Evolutionary conservation across 2,329 filamentous ascomycete species (phyloP).

Genomic region (Cordyceps militaris): DNA sequence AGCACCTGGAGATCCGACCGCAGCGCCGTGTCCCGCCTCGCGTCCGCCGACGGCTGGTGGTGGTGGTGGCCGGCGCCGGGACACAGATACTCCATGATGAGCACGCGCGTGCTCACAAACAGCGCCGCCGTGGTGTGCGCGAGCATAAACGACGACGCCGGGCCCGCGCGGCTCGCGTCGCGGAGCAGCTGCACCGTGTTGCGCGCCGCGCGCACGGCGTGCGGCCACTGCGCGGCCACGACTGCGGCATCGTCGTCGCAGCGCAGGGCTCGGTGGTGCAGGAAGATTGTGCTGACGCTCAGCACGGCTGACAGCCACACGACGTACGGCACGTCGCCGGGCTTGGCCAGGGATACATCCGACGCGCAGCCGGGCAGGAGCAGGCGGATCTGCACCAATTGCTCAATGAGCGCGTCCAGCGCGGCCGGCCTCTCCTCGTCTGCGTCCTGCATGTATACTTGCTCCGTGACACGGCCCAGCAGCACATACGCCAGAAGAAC

Average conservation of each 20-base stretch:
- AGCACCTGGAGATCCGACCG: constrained; percentile 19
- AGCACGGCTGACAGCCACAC: constrained; percentile 19
- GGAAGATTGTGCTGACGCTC: constrained; percentile 16
- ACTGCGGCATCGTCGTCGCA: constrained; percentile 12
- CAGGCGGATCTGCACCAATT: constrained; percentile 17
- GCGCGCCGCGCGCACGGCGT: constrained; percentile 19
- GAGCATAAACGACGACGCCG: constrained; percentile 15
- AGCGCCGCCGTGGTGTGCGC: constrained; percentile 17
- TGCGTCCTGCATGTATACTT: constrained; percentile 14
- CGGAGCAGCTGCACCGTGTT: constrained; percentile 16
- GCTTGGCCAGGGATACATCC: constrained; percentile 17
- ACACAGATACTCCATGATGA: constrained; percentile 18
- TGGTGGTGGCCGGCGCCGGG: constrained; percentile 2
- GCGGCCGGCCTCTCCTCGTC: constrained; percentile 11
- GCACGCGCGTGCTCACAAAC: constrained; percentile 16
- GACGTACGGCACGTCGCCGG: constrained; percentile 15
- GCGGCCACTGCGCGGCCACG: constrained; percentile 18
- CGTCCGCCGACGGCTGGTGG: not conserved
- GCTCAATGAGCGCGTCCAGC: constrained; percentile 15
- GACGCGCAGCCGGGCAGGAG: constrained; percentile 20
- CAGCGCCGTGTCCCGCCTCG: constrained; percentile 14
- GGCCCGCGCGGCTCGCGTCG: constrained; percentile 15
- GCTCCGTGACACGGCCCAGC: constrained; percentile 18
- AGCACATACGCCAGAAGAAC: constrained; percentile 19
- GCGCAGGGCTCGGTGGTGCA: constrained; percentile 18